phyloP scores from a whole-genome alignment of 345 rosid species.

The Eucalyptus globulus region DNA sequence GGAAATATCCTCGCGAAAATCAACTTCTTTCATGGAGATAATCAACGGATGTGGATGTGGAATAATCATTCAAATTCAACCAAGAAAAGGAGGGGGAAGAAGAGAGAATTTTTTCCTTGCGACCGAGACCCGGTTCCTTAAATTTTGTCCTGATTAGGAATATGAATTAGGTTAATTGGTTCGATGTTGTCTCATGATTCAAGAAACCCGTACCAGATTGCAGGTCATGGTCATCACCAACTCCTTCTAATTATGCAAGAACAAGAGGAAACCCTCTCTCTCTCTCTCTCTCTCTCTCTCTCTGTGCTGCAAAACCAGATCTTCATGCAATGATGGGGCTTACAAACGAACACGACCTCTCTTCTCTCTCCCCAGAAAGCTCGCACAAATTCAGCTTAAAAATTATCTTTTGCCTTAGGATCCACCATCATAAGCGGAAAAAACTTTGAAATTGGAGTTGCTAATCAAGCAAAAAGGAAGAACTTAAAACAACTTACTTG shows the following conservation, averaged over 20 bases:
- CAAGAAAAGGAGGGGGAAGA: neutral
- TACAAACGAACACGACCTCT: neutral
- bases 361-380: neutral
- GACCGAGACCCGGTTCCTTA: neutral
- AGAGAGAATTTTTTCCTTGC: neutral
- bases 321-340: neutral
- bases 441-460: neutral
- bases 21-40: neutral
- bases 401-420: neutral
- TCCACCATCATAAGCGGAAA: neutral
- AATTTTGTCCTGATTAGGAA: neutral
- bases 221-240: neutral
- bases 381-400: neutral
- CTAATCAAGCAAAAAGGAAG: neutral
- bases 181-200: neutral
- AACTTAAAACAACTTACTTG: conserved; percentile 22
- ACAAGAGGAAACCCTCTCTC: neutral
- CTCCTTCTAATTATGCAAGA: neutral
- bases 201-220: neutral
- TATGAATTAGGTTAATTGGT: neutral
- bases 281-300: neutral
- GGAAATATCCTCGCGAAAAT: neutral
- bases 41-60: neutral
- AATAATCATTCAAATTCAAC: neutral
- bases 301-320: neutral